phyloP scores from a whole-genome alignment of 2,329 filamentous ascomycete species.

The Sclerotinia sclerotiorum region DNA sequence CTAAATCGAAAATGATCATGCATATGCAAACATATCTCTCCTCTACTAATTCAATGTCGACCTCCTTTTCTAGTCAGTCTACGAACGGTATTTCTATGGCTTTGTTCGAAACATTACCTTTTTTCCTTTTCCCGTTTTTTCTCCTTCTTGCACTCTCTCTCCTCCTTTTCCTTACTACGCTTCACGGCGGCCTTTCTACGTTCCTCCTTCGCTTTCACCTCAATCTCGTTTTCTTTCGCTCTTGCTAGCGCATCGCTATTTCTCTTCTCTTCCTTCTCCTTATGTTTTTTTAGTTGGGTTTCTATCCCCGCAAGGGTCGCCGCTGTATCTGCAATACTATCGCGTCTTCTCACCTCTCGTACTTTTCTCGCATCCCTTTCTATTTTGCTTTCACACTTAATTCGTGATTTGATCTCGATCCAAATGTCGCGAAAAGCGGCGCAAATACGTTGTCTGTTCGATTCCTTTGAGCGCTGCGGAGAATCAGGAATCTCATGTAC shows the following conservation, averaged over 20 bases:
- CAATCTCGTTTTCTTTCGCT: neutral
- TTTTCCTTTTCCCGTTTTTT: neutral
- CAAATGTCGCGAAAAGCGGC: neutral
- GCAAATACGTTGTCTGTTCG: neutral
- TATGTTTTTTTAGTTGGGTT: neutral
- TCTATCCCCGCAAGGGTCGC: neutral
- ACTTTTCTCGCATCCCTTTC: neutral
- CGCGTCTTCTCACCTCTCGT: neutral
- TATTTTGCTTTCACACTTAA: neutral
- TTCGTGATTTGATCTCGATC: slow-evolving; percentile 2
- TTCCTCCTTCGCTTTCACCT: slow-evolving; percentile 8
- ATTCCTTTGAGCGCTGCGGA: neutral
- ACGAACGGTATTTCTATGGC: too few relatives aligned
- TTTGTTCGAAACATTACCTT: neutral
- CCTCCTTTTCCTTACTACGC: neutral
- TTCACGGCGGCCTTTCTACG: neutral
- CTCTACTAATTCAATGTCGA: neutral
- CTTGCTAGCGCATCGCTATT: slow-evolving; percentile 2
- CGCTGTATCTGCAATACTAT: neutral
- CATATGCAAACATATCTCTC: neutral
- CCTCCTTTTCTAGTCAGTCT: neutral
- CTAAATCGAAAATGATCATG: neutral
- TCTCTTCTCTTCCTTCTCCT: slow-evolving; percentile 10
- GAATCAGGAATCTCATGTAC: neutral
- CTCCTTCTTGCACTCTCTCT: neutral